Evolutionary conservation across 78 protist species (phyloP).

Genomic region (Anaeramoeba ignava): DNA sequence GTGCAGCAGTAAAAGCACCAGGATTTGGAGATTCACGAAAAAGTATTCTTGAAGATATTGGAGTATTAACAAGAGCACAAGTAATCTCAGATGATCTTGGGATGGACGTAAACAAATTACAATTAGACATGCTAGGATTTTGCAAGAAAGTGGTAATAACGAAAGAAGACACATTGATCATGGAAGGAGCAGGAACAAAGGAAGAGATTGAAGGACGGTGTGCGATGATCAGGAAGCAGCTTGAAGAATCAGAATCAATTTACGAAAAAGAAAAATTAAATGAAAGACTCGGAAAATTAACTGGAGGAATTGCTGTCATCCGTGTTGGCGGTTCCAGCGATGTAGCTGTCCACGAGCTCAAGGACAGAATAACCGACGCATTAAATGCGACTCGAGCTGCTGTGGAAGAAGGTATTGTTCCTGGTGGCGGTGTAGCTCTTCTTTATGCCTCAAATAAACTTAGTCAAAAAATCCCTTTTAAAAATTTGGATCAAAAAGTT

Average conservation of each 20-base stretch:
- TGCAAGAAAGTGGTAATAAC: conserved; percentile 63
- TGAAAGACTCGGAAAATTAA: conserved; percentile 87
- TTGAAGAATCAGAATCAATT: conserved; percentile 34
- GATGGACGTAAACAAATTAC: conserved; percentile 37
- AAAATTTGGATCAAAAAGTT: not conserved
- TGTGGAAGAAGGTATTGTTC: conserved; percentile 95
- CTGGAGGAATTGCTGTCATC: conserved; percentile 95
- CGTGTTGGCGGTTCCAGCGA: conserved; percentile 98
- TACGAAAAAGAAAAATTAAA: conserved; percentile 76
- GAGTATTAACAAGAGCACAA: conserved; percentile 37
- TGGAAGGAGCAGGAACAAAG: conserved; percentile 93
- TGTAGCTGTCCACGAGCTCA: conserved; percentile 94
- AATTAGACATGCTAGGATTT: conserved; percentile 55
- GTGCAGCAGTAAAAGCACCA: conserved; percentile 97
- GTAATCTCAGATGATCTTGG: conserved; percentile 34
- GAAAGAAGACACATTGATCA: conserved; percentile 78
- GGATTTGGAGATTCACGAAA: conserved; percentile 96
- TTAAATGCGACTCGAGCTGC: conserved; percentile 96
- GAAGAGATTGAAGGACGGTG: conserved; percentile 70
- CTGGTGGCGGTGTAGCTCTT: conserved; percentile 86
- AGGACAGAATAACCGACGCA: conserved; percentile 95
- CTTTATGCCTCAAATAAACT: conserved; percentile 53
- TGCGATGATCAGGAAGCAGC: conserved; percentile 54
- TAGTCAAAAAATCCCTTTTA: conserved; percentile 10
- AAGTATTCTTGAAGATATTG: conserved; percentile 85